These are phyloP conservation scores for Pestalotiopsis sp. DNA, from an alignment of 2,329 filamentous ascomycete genomes.

Conservation along the genomic window DNA sequence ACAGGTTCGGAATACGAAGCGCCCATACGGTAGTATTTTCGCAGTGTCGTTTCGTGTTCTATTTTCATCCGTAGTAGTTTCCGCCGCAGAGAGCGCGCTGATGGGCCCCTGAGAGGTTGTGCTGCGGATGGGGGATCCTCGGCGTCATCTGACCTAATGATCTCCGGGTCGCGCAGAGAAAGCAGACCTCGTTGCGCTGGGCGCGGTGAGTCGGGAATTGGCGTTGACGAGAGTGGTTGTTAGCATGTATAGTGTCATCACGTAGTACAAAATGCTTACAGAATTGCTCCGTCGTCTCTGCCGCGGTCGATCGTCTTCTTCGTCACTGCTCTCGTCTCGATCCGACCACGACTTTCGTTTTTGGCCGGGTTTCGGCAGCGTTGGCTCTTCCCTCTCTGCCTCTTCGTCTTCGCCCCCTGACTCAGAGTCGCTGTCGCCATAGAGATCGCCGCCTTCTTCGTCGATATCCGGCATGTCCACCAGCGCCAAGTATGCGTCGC, in stretches of 20 bases:
- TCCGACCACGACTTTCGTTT: conserved; percentile 84
- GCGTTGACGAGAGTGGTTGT: conserved; percentile 54
- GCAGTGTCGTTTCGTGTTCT: conserved; percentile 76
- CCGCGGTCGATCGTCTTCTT: conserved; percentile 74
- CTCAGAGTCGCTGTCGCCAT: conserved; percentile 59
- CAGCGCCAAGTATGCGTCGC: conserved; percentile 82
- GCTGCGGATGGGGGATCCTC: conserved; percentile 60
- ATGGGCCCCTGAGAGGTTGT: conserved; percentile 63
- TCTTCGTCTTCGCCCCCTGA: conserved; percentile 59
- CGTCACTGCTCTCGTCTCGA: conserved; percentile 68
- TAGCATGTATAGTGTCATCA: conserved; percentile 12
- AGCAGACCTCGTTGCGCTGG: conserved; percentile 63
- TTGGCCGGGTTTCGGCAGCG: conserved; percentile 50
- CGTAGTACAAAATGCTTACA: conserved; percentile 50
- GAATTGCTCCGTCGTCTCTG: conserved; percentile 89
- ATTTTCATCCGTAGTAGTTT: conserved; percentile 74
- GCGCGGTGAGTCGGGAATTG: conserved; percentile 67
- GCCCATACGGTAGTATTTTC: conserved; percentile 83
- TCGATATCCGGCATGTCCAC: conserved; percentile 89
- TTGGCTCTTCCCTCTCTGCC: conserved; percentile 59
- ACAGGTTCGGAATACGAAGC: conserved; percentile 94
- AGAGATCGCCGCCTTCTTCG: conserved; percentile 71
- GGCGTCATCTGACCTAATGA: conserved; percentile 50
- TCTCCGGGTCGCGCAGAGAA: conserved; percentile 51
- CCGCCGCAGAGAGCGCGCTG: conserved; percentile 71